Conservation (phyloP, 345 rosid species). For the Eucalyptus brandiana region DNA sequence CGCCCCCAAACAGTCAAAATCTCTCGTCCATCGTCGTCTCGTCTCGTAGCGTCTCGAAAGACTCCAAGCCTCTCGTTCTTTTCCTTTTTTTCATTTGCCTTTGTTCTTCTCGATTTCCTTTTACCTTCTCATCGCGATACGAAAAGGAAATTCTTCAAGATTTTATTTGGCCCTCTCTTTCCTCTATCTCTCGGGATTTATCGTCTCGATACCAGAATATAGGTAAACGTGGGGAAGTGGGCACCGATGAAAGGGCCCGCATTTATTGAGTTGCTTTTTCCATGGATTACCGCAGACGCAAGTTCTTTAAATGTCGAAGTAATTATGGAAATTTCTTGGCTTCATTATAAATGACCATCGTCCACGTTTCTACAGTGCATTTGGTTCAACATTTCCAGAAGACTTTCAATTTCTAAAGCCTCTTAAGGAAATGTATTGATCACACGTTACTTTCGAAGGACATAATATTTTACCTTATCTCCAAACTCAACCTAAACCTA, state of each 20-base stretch:
- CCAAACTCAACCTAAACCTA: not conserved
- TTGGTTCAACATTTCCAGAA: fast-evolving
- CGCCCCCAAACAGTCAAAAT: not conserved
- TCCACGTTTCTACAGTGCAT: fast-evolving
- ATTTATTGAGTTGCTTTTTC: not conserved
- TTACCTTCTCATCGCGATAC: not conserved
- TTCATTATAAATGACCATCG: not conserved
- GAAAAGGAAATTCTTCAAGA: not conserved
- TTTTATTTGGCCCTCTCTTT: not conserved
- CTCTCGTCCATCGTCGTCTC: not conserved
- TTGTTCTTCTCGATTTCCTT: not conserved
- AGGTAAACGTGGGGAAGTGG: not conserved
- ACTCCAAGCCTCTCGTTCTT: not conserved
- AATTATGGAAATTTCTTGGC: not conserved
- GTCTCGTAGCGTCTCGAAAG: not conserved
- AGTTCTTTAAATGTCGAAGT: not conserved
- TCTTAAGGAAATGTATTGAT: no score
- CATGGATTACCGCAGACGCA: not conserved
- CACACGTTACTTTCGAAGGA: not conserved
- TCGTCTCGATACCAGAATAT: not conserved
- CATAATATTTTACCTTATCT: not conserved
- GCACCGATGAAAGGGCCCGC: not conserved
- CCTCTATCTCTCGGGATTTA: not conserved
- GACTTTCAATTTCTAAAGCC: fast-evolving
- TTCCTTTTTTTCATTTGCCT: not conserved